A percentile compares a stretch with the other conserved stretches of the same genome.
Evolutionary conservation across 2,329 filamentous ascomycete genomes (phyloP).

Genomic region (Pseudocercospora fijiensis): DNA sequence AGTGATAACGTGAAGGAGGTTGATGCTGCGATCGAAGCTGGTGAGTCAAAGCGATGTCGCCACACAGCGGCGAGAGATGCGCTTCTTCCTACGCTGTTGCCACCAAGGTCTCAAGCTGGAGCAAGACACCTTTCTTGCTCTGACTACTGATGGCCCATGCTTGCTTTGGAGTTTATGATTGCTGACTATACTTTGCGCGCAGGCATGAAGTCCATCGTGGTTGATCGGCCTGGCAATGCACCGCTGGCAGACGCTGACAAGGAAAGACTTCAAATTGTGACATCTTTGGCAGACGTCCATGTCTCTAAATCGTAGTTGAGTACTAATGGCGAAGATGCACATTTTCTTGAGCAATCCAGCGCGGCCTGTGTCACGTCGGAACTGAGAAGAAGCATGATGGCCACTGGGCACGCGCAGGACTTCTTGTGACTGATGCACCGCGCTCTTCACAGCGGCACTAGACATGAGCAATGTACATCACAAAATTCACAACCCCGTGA

Average conservation of each 20-base stretch:
- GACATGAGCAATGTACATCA: not conserved
- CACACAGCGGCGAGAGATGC: not conserved
- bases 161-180: too few species aligned
- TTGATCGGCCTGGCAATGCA: constrained; percentile 68
- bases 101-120: too few species aligned
- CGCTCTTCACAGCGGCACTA: not conserved
- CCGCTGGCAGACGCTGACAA: constrained; percentile 55
- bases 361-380: too few species aligned
- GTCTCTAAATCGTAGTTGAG: constrained; percentile 4
- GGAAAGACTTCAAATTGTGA: constrained; percentile 30
- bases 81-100: not conserved
- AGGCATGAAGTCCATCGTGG: constrained; percentile 45
- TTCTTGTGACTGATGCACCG: not conserved
- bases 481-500: not conserved
- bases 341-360: not conserved
- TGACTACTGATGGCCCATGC: not conserved
- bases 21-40: constrained; percentile 45
- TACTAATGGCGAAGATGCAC: too few species aligned
- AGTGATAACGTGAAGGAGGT: constrained; percentile 71
- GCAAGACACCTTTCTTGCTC: not conserved
- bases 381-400: not conserved
- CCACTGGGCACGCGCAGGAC: not conserved
- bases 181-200: not conserved
- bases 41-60: not conserved
- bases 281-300: constrained; percentile 30